These are phyloP conservation scores for Nissolia schottii DNA, from an alignment of 306 rosid genomes.

Conservation along the genomic window DNA sequence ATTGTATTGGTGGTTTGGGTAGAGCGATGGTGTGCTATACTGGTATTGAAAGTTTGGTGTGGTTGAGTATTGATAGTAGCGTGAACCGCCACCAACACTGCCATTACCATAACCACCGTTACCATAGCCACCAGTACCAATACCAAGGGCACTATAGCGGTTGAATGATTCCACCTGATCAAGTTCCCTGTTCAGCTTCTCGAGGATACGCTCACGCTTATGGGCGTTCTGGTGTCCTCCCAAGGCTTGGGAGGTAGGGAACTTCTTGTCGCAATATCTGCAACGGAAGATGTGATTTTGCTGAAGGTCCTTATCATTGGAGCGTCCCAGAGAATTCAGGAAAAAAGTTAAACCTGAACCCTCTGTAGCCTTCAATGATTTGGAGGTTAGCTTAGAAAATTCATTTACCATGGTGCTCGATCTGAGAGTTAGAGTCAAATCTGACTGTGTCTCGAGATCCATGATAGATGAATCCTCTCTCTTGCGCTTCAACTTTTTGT, in stretches of 20 bases:
- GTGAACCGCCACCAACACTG: background rate
- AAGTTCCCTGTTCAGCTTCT: background rate
- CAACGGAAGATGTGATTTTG: background rate
- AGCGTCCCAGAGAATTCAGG: background rate
- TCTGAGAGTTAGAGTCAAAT: background rate
- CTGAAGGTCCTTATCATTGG: background rate
- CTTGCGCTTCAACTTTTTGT: background rate
- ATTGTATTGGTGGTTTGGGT: background rate
- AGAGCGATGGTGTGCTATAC: background rate
- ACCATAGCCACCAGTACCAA: background rate
- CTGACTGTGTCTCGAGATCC: background rate
- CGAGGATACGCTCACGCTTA: constrained; percentile 43
- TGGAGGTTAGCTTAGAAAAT: background rate
- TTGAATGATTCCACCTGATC: too few species aligned
- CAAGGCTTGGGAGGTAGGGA: constrained; percentile 55
- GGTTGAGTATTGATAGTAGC: background rate
- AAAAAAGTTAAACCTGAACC: background rate
- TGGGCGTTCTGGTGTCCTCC: constrained; percentile 87
- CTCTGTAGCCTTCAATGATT: background rate
- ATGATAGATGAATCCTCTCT: background rate
- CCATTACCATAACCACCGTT: background rate
- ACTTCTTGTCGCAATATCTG: constrained; percentile 9
- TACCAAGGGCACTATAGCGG: background rate
- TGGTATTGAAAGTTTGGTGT: background rate
- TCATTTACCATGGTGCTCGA: background rate